These are phyloP conservation scores for Ceratocystis albifundus DNA, from an alignment of 2,329 filamentous ascomycete genomes.

Conservation along the genomic window DNA sequence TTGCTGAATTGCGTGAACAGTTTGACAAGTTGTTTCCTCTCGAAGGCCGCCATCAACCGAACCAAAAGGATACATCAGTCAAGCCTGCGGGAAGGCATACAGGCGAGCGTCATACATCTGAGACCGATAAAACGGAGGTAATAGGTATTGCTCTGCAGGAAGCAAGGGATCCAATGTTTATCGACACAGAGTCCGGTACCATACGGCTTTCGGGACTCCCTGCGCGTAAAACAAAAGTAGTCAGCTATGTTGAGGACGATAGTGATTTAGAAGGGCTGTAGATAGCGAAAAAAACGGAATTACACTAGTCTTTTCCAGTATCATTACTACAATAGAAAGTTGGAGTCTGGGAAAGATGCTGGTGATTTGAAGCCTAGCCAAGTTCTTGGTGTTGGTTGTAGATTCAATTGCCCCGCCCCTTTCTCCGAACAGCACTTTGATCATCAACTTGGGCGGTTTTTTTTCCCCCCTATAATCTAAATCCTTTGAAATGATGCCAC, in stretches of 20 bases:
- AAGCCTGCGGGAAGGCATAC: background rate
- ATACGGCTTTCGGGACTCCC: slow-evolving; percentile 19
- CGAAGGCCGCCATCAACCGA: slow-evolving; percentile 24
- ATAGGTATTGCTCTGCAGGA: background rate
- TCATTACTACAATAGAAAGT: background rate
- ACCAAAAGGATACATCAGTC: background rate
- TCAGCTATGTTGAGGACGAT: slow-evolving; percentile 33
- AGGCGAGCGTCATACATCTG: background rate
- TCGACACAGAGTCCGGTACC: background rate
- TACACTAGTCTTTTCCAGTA: background rate
- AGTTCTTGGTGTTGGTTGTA: background rate
- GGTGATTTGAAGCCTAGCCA: background rate
- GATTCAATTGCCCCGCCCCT: background rate
- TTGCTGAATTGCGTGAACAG: slow-evolving; percentile 40
- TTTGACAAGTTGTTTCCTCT: slow-evolving; percentile 43
- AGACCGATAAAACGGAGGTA: background rate
- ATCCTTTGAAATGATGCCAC: background rate
- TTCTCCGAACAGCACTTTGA: background rate
- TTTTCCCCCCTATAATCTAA: background rate
- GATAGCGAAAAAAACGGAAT: background rate
- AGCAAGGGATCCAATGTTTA: background rate
- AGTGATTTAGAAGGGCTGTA: slow-evolving; percentile 26
- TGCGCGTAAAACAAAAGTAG: slow-evolving; percentile 22
- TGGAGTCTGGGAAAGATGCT: background rate
- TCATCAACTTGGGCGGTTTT: background rate